These are phyloP conservation scores for Brassica nigra DNA, from an alignment of 345 rosid genomes.

Conservation along the genomic window DNA sequence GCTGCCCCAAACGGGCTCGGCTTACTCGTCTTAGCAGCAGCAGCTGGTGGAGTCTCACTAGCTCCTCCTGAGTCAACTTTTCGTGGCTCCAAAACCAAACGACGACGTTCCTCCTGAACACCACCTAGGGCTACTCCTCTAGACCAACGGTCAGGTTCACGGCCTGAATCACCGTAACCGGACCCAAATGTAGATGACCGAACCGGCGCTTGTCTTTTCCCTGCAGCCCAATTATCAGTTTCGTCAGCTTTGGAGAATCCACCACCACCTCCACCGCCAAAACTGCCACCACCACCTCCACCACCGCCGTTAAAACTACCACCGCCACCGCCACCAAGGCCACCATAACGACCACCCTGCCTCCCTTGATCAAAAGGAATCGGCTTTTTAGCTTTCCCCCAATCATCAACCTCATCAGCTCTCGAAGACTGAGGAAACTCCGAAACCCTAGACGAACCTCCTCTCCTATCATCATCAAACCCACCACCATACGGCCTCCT, in stretches of 20 bases:
- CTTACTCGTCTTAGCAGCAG: constrained; percentile 51
- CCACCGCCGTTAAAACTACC: constrained; percentile 19
- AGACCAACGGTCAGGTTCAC: constrained; percentile 72
- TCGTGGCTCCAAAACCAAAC: constrained; percentile 68
- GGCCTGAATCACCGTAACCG: constrained; percentile 59
- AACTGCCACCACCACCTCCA: neutral
- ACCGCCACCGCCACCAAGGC: constrained; percentile 41
- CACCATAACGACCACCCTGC: constrained; percentile 55
- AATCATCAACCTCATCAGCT: constrained; percentile 89
- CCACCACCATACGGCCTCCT: constrained; percentile 73
- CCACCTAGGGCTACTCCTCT: constrained; percentile 52
- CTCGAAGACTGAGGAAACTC: constrained; percentile 79
- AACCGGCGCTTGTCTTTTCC: constrained; percentile 52
- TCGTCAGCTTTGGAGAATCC: constrained; percentile 77
- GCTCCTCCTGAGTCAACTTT: constrained; percentile 49
- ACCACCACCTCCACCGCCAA: constrained; percentile 37
- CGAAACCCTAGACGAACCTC: constrained; percentile 72
- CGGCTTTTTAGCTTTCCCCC: constrained; percentile 69
- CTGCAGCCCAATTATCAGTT: constrained; percentile 73
- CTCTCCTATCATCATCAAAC: constrained; percentile 78
- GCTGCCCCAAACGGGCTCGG: constrained; percentile 92
- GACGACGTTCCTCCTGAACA: constrained; percentile 61
- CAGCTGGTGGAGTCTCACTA: constrained; percentile 38
- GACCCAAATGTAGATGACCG: constrained; percentile 68
- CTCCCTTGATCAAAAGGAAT: constrained; percentile 58